Base-by-base conservation (phyloP, 176 grass and related monocot genomes). In the Juncus inflexus region DNA sequence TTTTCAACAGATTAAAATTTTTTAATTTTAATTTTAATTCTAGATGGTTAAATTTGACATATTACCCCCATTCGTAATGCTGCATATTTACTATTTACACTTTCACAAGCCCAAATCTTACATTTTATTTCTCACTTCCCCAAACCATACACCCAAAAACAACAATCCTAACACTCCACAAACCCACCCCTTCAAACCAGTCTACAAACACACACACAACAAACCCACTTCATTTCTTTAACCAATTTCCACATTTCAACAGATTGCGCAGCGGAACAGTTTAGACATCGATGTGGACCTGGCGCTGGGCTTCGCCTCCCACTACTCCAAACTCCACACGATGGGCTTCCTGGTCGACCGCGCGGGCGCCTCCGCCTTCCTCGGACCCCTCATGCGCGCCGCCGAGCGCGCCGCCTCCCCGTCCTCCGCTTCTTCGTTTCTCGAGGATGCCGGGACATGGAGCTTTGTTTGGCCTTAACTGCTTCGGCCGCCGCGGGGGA, bases 271-370 rank as follows among this genome's bases (percentile, higher is more conserved):
- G 68, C 65, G 76, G 57, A 99, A 99, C 58, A 99, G 94, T 65
- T 78, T 99, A 80, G 89, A 99, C 78, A 83, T 99, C 40, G 94
- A 99, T 66, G 89, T 87, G 55, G 94, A 99, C 79, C 89, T 99
- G 66, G 94, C 94, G 15, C 78, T 94, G 75, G 89, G 83, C 51
- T 99, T 99, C 65, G 94, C 89, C 3, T 80, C 94, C 3, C 89
- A 94, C 80, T 99, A 89, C 16, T 78, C 69, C 40, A 99, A 99
- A 56, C 79, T 94, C 7, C 69, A 74, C 63, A 99, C 94, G 36
- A 99, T 99, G 94, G 85, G 77, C 9, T 99, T 86, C 64, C 86
- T 99, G 62, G 88, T 92, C 43, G 85, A 99, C 36, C 82, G 85
- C 71, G 88, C 85, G 9, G 86, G 88, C 4, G 75, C 94, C 55